Base-by-base conservation (phyloP, 768 basidiomycete species). In the Agaricus sinodeliciosus region DNA sequence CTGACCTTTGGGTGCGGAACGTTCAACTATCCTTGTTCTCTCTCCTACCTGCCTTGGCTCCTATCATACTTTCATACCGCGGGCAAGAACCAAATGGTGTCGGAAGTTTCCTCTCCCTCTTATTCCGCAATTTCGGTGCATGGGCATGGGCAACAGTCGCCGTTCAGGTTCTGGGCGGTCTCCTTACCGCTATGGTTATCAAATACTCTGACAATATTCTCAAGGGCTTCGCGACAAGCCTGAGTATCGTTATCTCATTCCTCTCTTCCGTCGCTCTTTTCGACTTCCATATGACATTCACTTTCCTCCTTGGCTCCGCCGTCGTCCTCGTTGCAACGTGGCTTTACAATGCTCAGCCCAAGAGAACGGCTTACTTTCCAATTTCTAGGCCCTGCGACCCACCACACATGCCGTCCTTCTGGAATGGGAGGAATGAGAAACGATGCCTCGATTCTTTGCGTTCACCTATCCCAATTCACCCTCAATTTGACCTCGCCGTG, bases 11-110 rank as follows among this genome's bases (percentile, higher is more conserved):
- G 95, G 85, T 95, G 54, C 88, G 95, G 63, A 98, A 97, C 66
- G 87, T 95, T 55, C 95, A 98, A 67, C 79, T 98, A 13, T 94
- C 92, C 19, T 77, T 94, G 50, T 98, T 97, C 74, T 94, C 92
- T 45, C 77, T 97, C 40, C 76, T 95, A 19, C 95, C 95, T 2
- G 93, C 94, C 3, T 67, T 93, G 44, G 72, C 85, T 2, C 92
- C 94, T 26, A 77, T 94, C 61, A 57, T 93, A 37, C 77, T 87
- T 60, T 69, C 75, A 13, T 73, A 77, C 22, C 55, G 49, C 22
- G 34, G 46, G n/a, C 51, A 55, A 28, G 49, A 40, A 15, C 26
- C 59, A 18, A 48, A 62, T 61, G 48, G 57, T 16, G 72, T 66
- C 51, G 67, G 65, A 45, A 72, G 73, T 43, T 67, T 76, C 62